A percentile compares a stretch with the other conserved stretches of the same genome.
phyloP scores from a whole-genome alignment of 495 filamentous ascomycete genomes.

The Mytilinidion resinicola region DNA sequence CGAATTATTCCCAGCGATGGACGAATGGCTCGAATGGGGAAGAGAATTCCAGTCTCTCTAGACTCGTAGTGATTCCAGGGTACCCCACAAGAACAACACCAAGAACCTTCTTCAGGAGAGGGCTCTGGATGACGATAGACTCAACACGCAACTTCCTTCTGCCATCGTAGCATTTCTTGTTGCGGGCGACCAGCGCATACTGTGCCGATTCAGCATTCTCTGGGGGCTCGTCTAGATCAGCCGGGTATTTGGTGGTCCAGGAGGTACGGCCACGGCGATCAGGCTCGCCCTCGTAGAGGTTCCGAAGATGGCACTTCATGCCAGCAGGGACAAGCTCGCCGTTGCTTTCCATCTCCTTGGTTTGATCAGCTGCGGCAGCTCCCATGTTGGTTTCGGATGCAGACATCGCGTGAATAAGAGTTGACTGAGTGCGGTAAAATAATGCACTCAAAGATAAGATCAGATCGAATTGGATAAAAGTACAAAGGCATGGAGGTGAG shows the following conservation, averaged over 20 bases:
- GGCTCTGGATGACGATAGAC: conserved; percentile 59
- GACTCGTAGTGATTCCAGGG: conserved; percentile 55
- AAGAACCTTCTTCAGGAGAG: conserved; percentile 52
- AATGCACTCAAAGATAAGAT: too few species aligned
- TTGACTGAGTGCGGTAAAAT: too few species aligned
- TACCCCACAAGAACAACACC: conserved; percentile 53
- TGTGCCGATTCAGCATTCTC: conserved; percentile 46
- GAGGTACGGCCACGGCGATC: not conserved
- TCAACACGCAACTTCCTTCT: conserved; percentile 54
- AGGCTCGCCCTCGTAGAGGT: not conserved
- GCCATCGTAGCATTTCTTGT: conserved; percentile 48
- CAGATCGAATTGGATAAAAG: too few species aligned
- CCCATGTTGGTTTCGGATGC: too few species aligned
- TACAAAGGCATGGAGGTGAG: too few species aligned
- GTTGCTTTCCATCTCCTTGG: not conserved
- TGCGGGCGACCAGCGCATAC: conserved; percentile 47
- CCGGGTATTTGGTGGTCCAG: not conserved
- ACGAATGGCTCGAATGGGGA: conserved; percentile 57
- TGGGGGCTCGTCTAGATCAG: not conserved
- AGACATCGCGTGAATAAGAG: too few species aligned
- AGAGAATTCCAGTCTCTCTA: conserved; percentile 55
- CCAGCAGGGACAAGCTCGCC: not conserved
- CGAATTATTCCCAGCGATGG: conserved; percentile 55
- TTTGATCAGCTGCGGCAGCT: too few species aligned
- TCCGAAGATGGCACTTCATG: not conserved